Conservation (phyloP, 2,329 filamentous ascomycete species). For the Fusarium keratoplasticum region DNA sequence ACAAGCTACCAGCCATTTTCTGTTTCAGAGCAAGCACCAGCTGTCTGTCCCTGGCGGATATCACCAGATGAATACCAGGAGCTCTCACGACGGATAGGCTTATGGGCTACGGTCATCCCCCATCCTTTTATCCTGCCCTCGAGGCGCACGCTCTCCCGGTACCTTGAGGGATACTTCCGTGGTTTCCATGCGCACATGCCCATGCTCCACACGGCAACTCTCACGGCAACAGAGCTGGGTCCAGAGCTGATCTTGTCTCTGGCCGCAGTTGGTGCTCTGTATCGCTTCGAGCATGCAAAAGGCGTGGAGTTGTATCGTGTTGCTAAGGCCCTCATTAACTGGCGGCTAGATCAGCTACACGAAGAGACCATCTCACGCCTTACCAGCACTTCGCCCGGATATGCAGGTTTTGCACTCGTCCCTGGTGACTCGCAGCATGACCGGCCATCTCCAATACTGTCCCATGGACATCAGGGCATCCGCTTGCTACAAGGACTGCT, state of each 20-base stretch:
- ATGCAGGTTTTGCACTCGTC: not conserved
- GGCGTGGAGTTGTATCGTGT: conserved; percentile 6
- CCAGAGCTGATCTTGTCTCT: conserved; percentile 3
- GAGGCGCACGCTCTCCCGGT: conserved; percentile 19
- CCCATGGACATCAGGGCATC: not conserved
- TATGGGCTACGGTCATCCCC: not conserved
- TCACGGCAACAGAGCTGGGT: not conserved
- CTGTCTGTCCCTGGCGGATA: conserved; percentile 14
- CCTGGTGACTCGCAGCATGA: not conserved
- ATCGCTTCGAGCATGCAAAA: conserved; percentile 10
- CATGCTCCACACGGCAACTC: conserved; percentile 16
- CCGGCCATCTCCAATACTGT: not conserved
- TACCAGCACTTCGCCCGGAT: not conserved
- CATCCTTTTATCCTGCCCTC: conserved; percentile 9
- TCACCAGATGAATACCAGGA: conserved; percentile 9
- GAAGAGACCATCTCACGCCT: conserved; percentile 2
- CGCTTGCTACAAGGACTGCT: conserved; percentile 1
- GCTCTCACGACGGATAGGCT: not conserved
- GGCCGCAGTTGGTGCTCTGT: conserved; percentile 15
- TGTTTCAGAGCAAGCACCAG: not conserved
- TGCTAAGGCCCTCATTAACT: conserved; percentile 4
- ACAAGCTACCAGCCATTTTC: not conserved
- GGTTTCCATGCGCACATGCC: conserved; percentile 25
- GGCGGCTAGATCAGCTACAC: conserved; percentile 7
- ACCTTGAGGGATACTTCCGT: conserved; percentile 23